Percentiles rank a stretch among this genome's conserved stretches.
Evolutionary conservation across 2,329 filamentous ascomycete species (phyloP).

Genomic region (Xylariaceae sp.): DNA sequence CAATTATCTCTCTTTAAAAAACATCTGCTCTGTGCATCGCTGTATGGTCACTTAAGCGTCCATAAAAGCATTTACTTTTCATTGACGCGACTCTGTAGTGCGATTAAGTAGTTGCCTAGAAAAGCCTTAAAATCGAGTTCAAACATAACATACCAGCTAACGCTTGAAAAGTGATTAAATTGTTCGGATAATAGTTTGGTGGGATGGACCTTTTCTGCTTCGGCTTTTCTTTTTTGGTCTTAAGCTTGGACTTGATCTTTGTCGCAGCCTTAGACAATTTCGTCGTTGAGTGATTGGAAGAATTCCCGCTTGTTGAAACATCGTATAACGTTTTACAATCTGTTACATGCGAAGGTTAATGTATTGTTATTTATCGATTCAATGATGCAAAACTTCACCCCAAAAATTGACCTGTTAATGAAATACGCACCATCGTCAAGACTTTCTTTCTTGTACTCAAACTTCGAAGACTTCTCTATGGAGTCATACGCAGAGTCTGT

Average conservation of each 20-base stretch:
- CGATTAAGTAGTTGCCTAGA: neutral
- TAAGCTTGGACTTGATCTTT: conserved; percentile 34
- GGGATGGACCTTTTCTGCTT: conserved; percentile 20
- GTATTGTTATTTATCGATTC: conserved; percentile 1
- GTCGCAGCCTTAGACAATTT: conserved; percentile 24
- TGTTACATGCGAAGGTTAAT: conserved; percentile 5
- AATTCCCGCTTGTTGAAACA: conserved; percentile 5
- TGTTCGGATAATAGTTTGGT: conserved; percentile 20
- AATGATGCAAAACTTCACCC: too few relatives aligned
- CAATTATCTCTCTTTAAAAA: too few relatives aligned
- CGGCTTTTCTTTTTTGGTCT: conserved; percentile 17
- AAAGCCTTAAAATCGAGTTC: neutral
- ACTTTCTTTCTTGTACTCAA: conserved; percentile 2
- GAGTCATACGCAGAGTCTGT: conserved; percentile 13
- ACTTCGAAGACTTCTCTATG: neutral
- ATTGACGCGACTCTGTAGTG: conserved; percentile 11
- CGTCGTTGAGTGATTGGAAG: conserved; percentile 9
- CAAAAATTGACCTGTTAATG: neutral
- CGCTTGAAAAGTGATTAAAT: conserved; percentile 18
- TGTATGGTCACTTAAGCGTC: neutral
- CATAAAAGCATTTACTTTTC: neutral
- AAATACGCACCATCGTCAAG: conserved; percentile 24
- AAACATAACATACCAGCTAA: conserved; percentile 15
- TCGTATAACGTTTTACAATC: conserved; percentile 22
- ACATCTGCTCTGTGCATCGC: neutral